Evolutionary conservation across 2,329 filamentous ascomycete genomes (phyloP), one percentile per base, ranked within the genome.

Genomic region (Setomelanomma holmii): DNA sequence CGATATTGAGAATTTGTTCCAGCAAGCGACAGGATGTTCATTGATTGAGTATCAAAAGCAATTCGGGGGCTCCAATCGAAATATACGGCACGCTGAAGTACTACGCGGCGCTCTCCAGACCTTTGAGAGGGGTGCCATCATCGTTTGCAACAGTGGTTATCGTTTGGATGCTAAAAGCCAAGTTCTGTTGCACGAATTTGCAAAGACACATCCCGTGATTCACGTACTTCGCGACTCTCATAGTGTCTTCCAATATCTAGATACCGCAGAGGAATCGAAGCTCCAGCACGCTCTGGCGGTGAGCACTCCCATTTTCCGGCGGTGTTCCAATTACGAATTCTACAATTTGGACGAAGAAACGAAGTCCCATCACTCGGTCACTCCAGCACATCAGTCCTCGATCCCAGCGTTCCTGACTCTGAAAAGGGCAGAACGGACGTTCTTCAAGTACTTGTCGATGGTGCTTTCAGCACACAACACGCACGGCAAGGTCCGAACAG

Each of bases 271-370:
- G 41, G 75, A 80, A 36, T 76, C 79, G 24, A 86, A 84, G 60
- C 78, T 87, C 1, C 76, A 79, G 34, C 83, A 83, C 43, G 76
- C 90, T 1, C 74, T 89, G 23, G 79, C 81, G 22, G 79, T 82
- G 10, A 84, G 82, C 60, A 80, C 78, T 16, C 76, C 79, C 2
- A 81, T 88, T 11, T 87, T 89, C 62, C 79, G 87, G 43, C 79
- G 80, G 2, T 89, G 86, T 66, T 87, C 86, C 5, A 91, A 90
- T 61, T 83, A 89, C 56, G 89, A 92, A 65, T 92, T 90, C 69
- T 90, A 87, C 78, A 91, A 91, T 61, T 77, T 89, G 27, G 27
- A 30, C 14, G 87, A 86, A 1, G 87, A 90, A 65, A 78, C 65
- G 27, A 62, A 63, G 41, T 61, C 58, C 6, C 55, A 61, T 22